Evolutionary conservation across 2,329 filamentous ascomycete genomes (phyloP).

Genomic region (Phialophora expanda): DNA sequence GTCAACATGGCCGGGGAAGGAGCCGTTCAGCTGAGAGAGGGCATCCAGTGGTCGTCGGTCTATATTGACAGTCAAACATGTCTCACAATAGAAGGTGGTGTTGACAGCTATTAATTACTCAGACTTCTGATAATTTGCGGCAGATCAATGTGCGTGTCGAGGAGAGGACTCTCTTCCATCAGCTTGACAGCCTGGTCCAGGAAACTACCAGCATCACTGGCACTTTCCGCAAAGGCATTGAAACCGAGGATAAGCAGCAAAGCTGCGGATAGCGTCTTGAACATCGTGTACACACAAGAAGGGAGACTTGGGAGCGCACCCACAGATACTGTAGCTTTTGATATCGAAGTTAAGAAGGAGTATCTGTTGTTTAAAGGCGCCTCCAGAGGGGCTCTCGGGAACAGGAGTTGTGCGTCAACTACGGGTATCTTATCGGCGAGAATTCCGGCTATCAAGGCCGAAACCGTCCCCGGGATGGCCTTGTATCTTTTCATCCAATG

Average conservation of each 20-base stretch:
- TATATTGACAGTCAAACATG: conserved; percentile 2
- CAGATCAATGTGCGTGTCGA: conserved; percentile 22
- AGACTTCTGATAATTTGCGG: conserved; percentile 19
- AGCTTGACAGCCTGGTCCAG: conserved; percentile 15
- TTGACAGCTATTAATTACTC: conserved; percentile 5
- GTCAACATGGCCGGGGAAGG: conserved; percentile 74
- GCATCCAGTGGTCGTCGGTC: conserved; percentile 24
- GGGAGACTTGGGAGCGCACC: not conserved
- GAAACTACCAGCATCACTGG: not conserved
- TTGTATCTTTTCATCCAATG: not conserved
- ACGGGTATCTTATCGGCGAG: not conserved
- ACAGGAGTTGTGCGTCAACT: not conserved
- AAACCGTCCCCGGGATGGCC: not conserved
- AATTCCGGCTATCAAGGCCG: not conserved
- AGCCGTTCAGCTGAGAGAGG: conserved; percentile 59
- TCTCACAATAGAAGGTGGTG: not conserved
- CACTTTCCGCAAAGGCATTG: not conserved
- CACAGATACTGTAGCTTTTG: not conserved
- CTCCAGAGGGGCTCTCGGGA: not conserved
- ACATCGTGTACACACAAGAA: not conserved
- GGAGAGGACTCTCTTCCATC: conserved; percentile 14
- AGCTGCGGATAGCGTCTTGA: not conserved
- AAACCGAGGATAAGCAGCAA: not conserved
- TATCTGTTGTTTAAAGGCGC: not conserved
- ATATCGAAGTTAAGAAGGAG: not conserved